These are phyloP conservation scores for Microbotryum saponariae DNA, from an alignment of 1,284 basidiomycete genomes.

Conservation along the genomic window DNA sequence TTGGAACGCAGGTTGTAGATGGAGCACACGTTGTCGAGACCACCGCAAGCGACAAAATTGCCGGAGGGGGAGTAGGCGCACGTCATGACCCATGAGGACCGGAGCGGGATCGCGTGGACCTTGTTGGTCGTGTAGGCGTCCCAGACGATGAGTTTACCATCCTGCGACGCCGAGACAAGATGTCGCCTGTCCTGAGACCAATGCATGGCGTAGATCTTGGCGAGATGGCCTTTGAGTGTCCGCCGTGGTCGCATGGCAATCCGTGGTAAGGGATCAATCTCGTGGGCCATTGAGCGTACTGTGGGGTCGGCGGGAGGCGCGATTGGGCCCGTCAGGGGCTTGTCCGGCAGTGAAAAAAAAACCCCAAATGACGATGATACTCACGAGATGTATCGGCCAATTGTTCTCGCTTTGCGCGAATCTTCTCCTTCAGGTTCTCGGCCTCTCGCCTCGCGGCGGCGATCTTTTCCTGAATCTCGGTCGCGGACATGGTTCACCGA, in stretches of 20 bases:
- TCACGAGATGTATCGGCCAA: conserved; percentile 90
- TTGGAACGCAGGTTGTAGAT: conserved; percentile 76
- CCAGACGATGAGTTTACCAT: conserved; percentile 99
- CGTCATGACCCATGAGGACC: conserved; percentile 99
- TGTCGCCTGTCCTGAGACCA: conserved; percentile 96
- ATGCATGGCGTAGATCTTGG: conserved; percentile 99
- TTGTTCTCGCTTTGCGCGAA: conserved; percentile 85
- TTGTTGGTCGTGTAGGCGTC: conserved; percentile 99
- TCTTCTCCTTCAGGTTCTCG: conserved; percentile 95
- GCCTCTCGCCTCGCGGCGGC: conserved; percentile 92
- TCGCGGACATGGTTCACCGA: conserved; percentile 23
- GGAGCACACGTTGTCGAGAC: conserved; percentile 97
- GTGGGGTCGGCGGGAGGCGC: conserved; percentile 8
- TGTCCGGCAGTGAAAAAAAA: background rate
- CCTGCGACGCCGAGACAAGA: conserved; percentile 96
- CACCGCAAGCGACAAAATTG: conserved; percentile 95
- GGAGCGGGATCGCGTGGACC: conserved; percentile 94
- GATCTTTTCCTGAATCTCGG: conserved; percentile 52
- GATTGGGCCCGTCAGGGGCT: background rate
- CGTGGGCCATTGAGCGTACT: conserved; percentile 94
- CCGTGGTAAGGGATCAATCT: conserved; percentile 87
- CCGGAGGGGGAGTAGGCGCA: conserved; percentile 97
- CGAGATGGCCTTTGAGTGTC: conserved; percentile 90
- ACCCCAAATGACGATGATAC: conserved; percentile 41
- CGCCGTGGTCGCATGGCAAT: conserved; percentile 92